These are phyloP conservation scores for Phaeosphaeriaceae sp. DNA, from an alignment of 2,329 filamentous ascomycete species.

Conservation along the genomic window DNA sequence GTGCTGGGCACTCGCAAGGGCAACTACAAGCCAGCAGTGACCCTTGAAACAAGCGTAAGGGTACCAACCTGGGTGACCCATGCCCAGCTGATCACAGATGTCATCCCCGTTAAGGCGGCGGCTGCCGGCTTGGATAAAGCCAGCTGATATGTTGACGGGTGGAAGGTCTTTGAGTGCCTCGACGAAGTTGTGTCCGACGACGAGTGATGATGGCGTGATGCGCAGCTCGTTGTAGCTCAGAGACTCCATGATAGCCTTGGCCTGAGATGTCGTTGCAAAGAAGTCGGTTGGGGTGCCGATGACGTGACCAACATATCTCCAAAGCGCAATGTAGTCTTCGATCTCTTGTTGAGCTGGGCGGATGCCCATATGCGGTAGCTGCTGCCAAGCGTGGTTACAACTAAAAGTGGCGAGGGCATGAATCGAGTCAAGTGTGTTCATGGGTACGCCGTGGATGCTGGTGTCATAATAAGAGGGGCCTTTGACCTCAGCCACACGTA, in stretches of 20 bases:
- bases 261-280: constrained; percentile 1
- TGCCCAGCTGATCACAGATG: constrained; percentile 4
- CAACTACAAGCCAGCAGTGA: constrained; percentile 8
- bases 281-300: constrained; percentile 3
- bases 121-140: constrained; percentile 5
- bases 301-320: constrained; percentile 4
- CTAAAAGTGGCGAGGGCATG: constrained; percentile 5
- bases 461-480: constrained; percentile 2
- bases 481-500: constrained; percentile 2
- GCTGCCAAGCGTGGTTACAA: constrained; percentile 2
- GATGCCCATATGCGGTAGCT: constrained; percentile 4
- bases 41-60: constrained; percentile 4
- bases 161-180: constrained; percentile 3
- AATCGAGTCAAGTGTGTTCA: constrained; percentile 7
- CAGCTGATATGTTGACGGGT: constrained; percentile 1
- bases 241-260: constrained; percentile 7
- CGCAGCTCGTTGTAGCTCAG: background rate
- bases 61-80: constrained; percentile 3
- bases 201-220: background rate
- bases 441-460: constrained; percentile 1
- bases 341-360: background rate
- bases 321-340: constrained; percentile 6
- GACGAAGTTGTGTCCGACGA: constrained; percentile 3
- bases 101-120: constrained; percentile 5
- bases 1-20: background rate